Conservation (phyloP, 768 basidiomycete species). For the Leccinum obscurum region DNA sequence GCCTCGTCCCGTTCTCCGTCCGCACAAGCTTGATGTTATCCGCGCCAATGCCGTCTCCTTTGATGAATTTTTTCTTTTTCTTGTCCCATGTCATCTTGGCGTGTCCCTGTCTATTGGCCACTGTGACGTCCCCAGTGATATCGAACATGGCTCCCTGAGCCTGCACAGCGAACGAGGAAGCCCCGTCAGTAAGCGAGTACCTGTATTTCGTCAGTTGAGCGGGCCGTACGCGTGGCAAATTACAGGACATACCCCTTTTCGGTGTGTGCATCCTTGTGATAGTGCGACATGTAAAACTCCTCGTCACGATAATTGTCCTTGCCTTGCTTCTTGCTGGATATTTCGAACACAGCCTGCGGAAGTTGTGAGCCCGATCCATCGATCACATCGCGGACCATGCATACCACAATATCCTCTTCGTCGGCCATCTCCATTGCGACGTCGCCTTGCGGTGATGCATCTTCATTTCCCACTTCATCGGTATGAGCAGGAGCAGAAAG, state of each 20-base stretch:
- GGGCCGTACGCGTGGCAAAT: neutral
- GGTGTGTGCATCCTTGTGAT: conserved; percentile 80
- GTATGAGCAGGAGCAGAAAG: conserved; percentile 33
- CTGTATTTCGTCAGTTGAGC: conserved; percentile 38
- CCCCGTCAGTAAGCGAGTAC: conserved; percentile 87
- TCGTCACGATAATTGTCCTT: conserved; percentile 67
- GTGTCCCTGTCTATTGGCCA: conserved; percentile 59
- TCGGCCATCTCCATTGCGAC: conserved; percentile 67
- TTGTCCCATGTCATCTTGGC: conserved; percentile 83
- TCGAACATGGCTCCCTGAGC: conserved; percentile 81
- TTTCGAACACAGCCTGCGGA: conserved; percentile 66
- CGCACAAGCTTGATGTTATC: conserved; percentile 94
- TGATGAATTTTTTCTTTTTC: conserved; percentile 92
- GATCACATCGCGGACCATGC: conserved; percentile 6
- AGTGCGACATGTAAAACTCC: conserved; percentile 91
- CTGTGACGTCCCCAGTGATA: conserved; percentile 69
- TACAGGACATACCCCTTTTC: conserved; percentile 79
- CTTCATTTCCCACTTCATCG: conserved; percentile 36
- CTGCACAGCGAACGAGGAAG: conserved; percentile 82
- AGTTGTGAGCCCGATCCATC: conserved; percentile 6
- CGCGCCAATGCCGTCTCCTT: conserved; percentile 80
- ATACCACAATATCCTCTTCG: conserved; percentile 74
- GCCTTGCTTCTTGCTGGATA: conserved; percentile 41
- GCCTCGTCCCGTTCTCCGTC: conserved; percentile 87
- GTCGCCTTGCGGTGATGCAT: conserved; percentile 27